A percentile compares a stretch with the other conserved stretches of the same genome.
Conservation (phyloP, 306 rosid species). For the Acacia confusa region DNA sequence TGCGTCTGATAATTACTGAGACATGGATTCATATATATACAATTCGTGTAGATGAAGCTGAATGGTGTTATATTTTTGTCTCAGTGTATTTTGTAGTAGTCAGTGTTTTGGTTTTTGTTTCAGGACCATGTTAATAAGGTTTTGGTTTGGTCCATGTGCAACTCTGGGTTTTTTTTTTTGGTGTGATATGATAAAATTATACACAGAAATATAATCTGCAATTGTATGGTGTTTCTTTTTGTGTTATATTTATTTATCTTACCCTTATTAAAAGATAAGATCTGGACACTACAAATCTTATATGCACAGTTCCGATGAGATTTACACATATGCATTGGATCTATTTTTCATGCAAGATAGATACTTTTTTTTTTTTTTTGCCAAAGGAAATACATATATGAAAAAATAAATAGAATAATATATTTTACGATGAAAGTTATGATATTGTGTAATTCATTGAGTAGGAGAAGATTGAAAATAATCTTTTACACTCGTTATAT, state of each 20-base stretch:
- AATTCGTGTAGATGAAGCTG: not conserved
- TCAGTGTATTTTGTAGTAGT: not conserved
- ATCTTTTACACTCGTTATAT: not conserved
- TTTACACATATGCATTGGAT: not conserved
- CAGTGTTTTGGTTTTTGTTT: not conserved
- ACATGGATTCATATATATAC: not conserved
- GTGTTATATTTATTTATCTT: not conserved
- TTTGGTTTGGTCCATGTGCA: not conserved
- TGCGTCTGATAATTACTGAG: conserved; percentile 18
- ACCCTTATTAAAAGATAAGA: not conserved
- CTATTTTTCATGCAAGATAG: not conserved
- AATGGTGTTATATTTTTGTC: not conserved
- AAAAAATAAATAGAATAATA: too few relatives aligned
- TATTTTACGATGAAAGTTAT: not conserved
- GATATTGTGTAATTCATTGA: not conserved
- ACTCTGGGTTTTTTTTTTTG: not conserved
- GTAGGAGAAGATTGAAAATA: too few relatives aligned
- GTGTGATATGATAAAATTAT: not conserved
- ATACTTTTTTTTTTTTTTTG: too few relatives aligned
- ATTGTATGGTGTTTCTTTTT: conserved; percentile 1
- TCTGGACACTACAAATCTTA: not conserved
- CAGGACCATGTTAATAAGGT: not conserved
- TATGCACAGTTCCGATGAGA: not conserved
- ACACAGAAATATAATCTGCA: not conserved
- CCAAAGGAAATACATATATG: too few relatives aligned